A percentile compares a stretch with the other conserved stretches of the same genome.
Evolutionary conservation across 305 asterid genomes (phyloP).

Genomic region (Plantago lanceolata): DNA sequence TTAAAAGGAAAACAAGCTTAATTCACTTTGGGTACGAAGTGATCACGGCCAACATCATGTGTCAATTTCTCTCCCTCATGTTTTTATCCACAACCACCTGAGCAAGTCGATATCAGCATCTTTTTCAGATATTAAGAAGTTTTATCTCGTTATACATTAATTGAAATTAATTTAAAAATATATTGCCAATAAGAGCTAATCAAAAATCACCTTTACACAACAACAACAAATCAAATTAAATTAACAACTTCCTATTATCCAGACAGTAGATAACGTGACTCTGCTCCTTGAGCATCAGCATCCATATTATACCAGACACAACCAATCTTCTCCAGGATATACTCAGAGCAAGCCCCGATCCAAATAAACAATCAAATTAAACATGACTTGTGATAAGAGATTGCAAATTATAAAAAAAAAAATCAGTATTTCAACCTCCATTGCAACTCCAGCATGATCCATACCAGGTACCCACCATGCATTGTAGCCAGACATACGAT

Average conservation of each 20-base stretch:
- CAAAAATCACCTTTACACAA: too few relatives aligned
- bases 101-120: too few relatives aligned
- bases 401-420: too few relatives aligned
- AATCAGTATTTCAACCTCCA: conserved; percentile 60
- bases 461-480: conserved; percentile 92
- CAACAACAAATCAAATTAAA: too few relatives aligned
- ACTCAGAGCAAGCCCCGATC: conserved; percentile 3
- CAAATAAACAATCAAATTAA: conserved; percentile 7
- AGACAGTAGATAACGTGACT: not conserved
- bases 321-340: conserved; percentile 4
- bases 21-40: conserved; percentile 77
- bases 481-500: conserved; percentile 94
- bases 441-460: conserved; percentile 99
- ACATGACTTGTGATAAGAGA: too few relatives aligned
- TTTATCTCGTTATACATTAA: too few relatives aligned
- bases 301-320: not conserved
- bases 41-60: conserved; percentile 83
- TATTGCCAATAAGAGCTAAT: not conserved
- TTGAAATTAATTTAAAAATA: not conserved
- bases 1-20: conserved; percentile 5
- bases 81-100: conserved; percentile 98
- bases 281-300: not conserved
- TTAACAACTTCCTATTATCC: not conserved
- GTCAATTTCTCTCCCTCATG: conserved; percentile 70
- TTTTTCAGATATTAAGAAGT: too few relatives aligned